Evolutionary conservation across 257 asterid species (phyloP).

Genomic region (Echites panduratus): DNA sequence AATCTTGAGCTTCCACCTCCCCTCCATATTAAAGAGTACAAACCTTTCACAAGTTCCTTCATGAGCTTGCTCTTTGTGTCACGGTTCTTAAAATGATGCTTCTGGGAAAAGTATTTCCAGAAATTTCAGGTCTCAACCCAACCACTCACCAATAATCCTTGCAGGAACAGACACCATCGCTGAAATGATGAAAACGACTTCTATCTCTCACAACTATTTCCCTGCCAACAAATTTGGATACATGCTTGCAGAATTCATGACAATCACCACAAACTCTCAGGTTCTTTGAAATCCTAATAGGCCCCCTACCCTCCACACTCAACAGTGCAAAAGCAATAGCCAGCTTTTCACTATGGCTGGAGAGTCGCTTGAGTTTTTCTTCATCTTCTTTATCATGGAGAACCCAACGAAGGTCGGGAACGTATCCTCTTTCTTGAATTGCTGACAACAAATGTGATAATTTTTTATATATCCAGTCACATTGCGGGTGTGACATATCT

Average conservation of each 20-base stretch:
- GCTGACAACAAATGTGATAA: constrained; percentile 16
- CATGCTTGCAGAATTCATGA: constrained; percentile 27
- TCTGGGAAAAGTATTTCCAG: no score
- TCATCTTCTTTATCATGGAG: constrained; percentile 30
- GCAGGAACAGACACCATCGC: constrained; percentile 30
- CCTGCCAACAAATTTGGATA: constrained; percentile 18
- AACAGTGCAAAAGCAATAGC: constrained; percentile 34
- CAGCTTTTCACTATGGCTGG: constrained; percentile 32
- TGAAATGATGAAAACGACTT: constrained; percentile 31
- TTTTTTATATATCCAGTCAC: constrained; percentile 12
- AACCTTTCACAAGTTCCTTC: no score
- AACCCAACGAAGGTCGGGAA: constrained; percentile 28
- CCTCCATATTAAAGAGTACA: no score
- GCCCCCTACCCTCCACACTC: constrained; percentile 11
- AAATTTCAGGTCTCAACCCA: no score
- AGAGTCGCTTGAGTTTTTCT: constrained; percentile 22
- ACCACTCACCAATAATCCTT: constrained; percentile 33
- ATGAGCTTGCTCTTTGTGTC: no score
- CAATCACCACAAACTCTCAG: constrained; percentile 36
- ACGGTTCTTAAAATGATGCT: no score
- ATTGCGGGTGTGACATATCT: constrained; percentile 25
- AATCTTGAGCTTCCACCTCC: no score
- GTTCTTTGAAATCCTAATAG: constrained; percentile 26
- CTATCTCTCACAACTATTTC: constrained; percentile 32
- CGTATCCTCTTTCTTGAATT: constrained; percentile 17